Evolutionary conservation across 2,329 filamentous ascomycete genomes (phyloP).

Genomic region (Pseudofabraea citricarpa): DNA sequence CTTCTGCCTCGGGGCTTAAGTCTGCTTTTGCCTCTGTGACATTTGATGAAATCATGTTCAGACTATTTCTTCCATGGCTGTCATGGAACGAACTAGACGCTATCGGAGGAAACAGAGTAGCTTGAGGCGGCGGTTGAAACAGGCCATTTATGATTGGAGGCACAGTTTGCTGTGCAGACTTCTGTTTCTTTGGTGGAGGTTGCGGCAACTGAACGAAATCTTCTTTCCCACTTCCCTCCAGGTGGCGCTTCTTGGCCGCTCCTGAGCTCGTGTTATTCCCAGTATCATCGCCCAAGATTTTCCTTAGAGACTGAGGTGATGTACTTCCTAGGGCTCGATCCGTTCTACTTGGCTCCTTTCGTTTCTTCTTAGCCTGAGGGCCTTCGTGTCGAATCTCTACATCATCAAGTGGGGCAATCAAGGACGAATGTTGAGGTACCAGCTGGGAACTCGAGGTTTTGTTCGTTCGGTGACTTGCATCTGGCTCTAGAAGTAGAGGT

Average conservation of each 20-base stretch:
- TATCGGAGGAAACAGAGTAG: conserved; percentile 60
- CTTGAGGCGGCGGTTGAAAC: conserved; percentile 53
- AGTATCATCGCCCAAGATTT: conserved; percentile 27
- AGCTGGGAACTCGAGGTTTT: conserved; percentile 14
- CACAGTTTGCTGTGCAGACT: conserved; percentile 48
- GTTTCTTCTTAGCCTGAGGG: conserved; percentile 11
- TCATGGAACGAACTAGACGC: conserved; percentile 50
- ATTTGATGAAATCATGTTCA: conserved; percentile 23
- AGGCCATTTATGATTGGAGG: conserved; percentile 63
- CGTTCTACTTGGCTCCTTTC: conserved; percentile 3
- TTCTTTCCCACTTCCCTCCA: conserved; percentile 47
- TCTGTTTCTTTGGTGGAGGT: conserved; percentile 59
- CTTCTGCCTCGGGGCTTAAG: not conserved
- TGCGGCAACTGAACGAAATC: conserved; percentile 61
- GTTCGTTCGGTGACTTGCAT: conserved; percentile 30
- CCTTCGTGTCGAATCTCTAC: conserved; percentile 26
- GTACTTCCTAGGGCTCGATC: conserved; percentile 23
- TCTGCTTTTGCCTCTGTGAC: conserved; percentile 10
- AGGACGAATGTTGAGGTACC: conserved; percentile 11
- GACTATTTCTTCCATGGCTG: conserved; percentile 34
- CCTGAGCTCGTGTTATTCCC: conserved; percentile 16
- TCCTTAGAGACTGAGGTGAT: conserved; percentile 28
- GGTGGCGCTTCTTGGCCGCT: conserved; percentile 51
- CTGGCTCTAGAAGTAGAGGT: conserved; percentile 45
- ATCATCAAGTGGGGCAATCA: conserved; percentile 12